Percentiles rank a stretch among this genome's conserved stretches.
These are phyloP conservation scores for Fusarium kyushuense DNA, from an alignment of 2,329 filamentous ascomycete genomes.

Conservation along the genomic window DNA sequence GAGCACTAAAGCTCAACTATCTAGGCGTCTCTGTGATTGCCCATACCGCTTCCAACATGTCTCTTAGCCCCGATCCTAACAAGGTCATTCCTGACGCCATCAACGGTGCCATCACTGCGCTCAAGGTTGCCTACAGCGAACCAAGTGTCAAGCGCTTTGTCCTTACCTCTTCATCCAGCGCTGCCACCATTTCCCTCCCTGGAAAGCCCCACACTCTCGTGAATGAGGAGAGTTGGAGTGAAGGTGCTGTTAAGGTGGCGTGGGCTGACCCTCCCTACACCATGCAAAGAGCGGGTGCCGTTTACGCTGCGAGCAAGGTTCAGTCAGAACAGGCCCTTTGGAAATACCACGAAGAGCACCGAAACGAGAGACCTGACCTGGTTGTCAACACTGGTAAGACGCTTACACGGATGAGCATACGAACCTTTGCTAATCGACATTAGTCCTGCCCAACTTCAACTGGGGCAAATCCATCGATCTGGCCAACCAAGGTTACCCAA, in stretches of 20 bases:
- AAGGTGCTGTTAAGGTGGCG: conserved; percentile 49
- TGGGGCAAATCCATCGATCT: conserved; percentile 44
- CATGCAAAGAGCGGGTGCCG: conserved; percentile 40
- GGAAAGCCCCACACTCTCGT: conserved; percentile 1
- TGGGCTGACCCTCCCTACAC: conserved; percentile 54
- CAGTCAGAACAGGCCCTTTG: conserved; percentile 54
- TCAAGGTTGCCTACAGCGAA: conserved; percentile 53
- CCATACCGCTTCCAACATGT: conserved; percentile 55
- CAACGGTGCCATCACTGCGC: conserved; percentile 43
- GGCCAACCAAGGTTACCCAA: conserved; percentile 36
- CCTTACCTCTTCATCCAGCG: conserved; percentile 33
- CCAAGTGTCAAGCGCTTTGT: conserved; percentile 56
- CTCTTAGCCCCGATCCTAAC: conserved; percentile 53
- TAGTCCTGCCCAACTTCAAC: conserved; percentile 49
- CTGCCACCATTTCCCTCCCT: background rate
- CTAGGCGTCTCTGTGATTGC: conserved; percentile 49
- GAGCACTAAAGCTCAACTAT: background rate
- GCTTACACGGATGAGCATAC: rapidly evolving
- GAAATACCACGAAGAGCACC: conserved; percentile 50
- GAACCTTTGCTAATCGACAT: rapidly evolving
- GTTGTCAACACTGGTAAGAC: conserved; percentile 44
- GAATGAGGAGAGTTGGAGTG: conserved; percentile 50
- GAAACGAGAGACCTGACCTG: conserved; percentile 44
- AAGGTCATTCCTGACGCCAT: conserved; percentile 55
- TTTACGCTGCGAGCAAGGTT: conserved; percentile 56